Conservation (phyloP, 495 filamentous ascomycete genomes). For the Xylaria intraflava region DNA sequence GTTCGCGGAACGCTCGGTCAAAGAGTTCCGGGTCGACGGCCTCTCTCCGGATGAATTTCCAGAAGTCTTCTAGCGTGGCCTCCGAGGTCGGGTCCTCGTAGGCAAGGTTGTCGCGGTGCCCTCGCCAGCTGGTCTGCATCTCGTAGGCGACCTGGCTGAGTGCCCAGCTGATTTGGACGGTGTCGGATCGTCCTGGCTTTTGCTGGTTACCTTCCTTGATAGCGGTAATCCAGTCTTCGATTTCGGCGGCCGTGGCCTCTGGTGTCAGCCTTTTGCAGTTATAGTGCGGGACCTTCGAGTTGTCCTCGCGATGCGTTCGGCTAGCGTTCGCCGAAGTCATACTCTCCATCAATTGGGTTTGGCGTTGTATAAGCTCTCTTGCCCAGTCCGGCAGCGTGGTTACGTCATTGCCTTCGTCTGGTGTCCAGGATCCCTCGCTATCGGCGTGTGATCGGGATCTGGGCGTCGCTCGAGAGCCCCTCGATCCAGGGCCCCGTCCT, state of each 20-base stretch:
- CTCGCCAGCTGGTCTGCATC: not conserved
- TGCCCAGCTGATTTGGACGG: not conserved
- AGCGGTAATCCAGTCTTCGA: not conserved
- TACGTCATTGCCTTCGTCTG: no score
- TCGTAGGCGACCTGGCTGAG: not conserved
- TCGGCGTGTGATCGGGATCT: no score
- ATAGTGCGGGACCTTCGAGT: not conserved
- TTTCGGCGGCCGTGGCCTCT: not conserved
- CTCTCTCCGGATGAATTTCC: not conserved
- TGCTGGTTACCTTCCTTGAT: not conserved
- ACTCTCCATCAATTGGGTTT: no score
- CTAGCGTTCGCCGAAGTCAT: no score
- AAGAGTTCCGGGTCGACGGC: not conserved
- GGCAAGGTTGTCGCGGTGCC: not conserved
- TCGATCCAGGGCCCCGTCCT: no score
- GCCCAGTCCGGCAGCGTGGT: no score
- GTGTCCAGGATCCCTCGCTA: no score
- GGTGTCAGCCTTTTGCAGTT: not conserved
- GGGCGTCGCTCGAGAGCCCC: no score
- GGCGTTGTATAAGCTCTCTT: no score
- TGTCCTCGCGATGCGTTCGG: no score
- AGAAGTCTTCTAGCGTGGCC: not conserved
- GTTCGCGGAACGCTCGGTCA: not conserved
- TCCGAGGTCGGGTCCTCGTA: not conserved
- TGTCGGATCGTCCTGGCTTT: not conserved